Percentiles rank a stretch among this genome's conserved stretches.
phyloP scores from a whole-genome alignment of 148 eudicot species.

The Silene uniflora region DNA sequence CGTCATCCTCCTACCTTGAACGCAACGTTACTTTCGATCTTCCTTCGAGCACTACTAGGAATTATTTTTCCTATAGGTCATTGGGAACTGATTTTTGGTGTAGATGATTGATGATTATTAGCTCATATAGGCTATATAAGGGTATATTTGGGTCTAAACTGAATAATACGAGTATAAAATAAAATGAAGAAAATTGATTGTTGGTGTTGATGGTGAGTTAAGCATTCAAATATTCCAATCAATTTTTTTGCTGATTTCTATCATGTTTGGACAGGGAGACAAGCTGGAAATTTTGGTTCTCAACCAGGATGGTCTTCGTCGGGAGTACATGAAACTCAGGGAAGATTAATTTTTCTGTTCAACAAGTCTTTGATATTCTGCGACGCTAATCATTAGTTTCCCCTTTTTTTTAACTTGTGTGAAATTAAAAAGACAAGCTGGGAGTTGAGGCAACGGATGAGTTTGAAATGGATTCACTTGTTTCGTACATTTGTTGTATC shows the following conservation, averaged over 20 bases:
- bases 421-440: background rate
- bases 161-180: too few relatives aligned
- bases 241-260: background rate
- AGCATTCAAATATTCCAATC: background rate
- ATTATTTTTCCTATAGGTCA: too few relatives aligned
- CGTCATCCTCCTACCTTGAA: too few relatives aligned
- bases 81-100: too few relatives aligned
- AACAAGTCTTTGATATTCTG: background rate
- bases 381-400: background rate
- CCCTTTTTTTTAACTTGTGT: background rate
- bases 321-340: constrained; percentile 77
- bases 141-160: too few relatives aligned
- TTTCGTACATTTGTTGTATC: constrained; percentile 2
- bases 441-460: background rate
- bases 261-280: constrained; percentile 14
- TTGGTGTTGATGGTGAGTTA: too few relatives aligned
- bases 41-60: too few relatives aligned
- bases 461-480: constrained; percentile 1
- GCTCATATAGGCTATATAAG: too few relatives aligned
- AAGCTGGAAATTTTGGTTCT: constrained; percentile 29
- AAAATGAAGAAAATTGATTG: too few relatives aligned
- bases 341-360: constrained; percentile 39
- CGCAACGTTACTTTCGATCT: too few relatives aligned
- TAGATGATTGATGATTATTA: too few relatives aligned
- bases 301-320: constrained; percentile 60